Conservation (phyloP, 176 grass and related monocot species). For the Juncus inflexus region DNA sequence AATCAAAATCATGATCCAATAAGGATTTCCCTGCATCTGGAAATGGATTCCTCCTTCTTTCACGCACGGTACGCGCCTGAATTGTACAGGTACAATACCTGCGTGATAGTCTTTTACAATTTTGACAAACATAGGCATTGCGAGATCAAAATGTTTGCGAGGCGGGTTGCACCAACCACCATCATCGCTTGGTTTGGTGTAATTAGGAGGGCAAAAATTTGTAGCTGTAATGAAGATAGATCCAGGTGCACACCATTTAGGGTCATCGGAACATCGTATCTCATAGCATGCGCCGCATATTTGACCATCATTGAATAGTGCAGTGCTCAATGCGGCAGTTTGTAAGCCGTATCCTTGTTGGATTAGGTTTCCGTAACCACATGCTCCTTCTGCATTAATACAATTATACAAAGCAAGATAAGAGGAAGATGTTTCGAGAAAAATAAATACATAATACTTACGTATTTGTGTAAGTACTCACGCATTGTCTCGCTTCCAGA, state of each 20-base stretch:
- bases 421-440: neutral
- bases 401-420: neutral
- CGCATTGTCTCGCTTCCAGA: constrained; percentile 28
- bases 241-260: constrained; percentile 15
- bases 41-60: constrained; percentile 33
- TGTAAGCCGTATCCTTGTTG: constrained; percentile 34
- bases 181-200: constrained; percentile 12
- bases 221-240: constrained; percentile 26
- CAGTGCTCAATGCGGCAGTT: constrained; percentile 34
- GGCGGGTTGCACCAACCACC: constrained; percentile 37
- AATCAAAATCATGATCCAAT: constrained; percentile 37
- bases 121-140: constrained; percentile 29
- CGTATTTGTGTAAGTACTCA: neutral
- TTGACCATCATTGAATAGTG: constrained; percentile 33
- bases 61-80: constrained; percentile 26
- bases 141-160: constrained; percentile 32
- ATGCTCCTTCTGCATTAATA: constrained; percentile 20
- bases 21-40: constrained; percentile 24
- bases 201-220: constrained; percentile 33
- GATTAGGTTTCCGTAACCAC: constrained; percentile 32
- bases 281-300: constrained; percentile 40
- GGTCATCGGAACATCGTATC: constrained; percentile 28
- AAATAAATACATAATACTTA: neutral
- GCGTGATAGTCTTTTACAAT: constrained; percentile 27
- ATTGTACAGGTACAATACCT: constrained; percentile 34